Evolutionary conservation across 305 asterid genomes (phyloP), one percentile per base, ranked within the genome.

Genomic region (Ajuga reptans): DNA sequence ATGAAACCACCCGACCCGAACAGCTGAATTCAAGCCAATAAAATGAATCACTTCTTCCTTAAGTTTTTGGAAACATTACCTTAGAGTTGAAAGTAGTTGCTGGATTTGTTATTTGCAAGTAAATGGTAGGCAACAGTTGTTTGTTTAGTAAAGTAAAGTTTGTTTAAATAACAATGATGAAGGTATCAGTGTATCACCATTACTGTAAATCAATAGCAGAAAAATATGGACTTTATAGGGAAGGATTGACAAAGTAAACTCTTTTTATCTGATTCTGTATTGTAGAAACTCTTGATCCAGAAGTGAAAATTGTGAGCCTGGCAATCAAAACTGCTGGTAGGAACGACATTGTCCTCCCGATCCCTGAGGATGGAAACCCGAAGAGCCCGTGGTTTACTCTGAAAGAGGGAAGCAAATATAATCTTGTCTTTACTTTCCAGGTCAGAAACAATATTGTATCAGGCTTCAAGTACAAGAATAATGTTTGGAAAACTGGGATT

Each of bases 331-430:
- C 95, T 11, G 85, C 92, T 6, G 96, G 91, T 3, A 80, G 97
- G 82, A 57, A 81, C 12, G 96, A 93, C 74, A 86, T 91, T 62
- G 47, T 86, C 59, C 95, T 93, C 71, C 86, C 92, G 5, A 83
- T 91, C 36, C 97, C 99, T 0, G 95, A 80, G 80, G 79, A 71
- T 55, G 93, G 95, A 66, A 89, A 89, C 65, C 96, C 96, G 3
- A 84, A 83, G 78, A 83, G 83, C 63, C 84, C 96, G 0, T 93
- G 99, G 99, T 93, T 93, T 78, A 81, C 81, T 0, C 72, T 93
- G 84, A 93, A 93, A 83, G 99, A 91, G 78, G 99, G 99, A 62
- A 86, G 92, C 83, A 83, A 76, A 12, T 93, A 93, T 79, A 85
- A 86, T 77, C 96, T 93, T 9, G 72, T 77, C 4, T 93, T 93